Evolutionary conservation across 2,329 filamentous ascomycete species (phyloP).

Genomic region (Paracorniculantispora psalliotae): DNA sequence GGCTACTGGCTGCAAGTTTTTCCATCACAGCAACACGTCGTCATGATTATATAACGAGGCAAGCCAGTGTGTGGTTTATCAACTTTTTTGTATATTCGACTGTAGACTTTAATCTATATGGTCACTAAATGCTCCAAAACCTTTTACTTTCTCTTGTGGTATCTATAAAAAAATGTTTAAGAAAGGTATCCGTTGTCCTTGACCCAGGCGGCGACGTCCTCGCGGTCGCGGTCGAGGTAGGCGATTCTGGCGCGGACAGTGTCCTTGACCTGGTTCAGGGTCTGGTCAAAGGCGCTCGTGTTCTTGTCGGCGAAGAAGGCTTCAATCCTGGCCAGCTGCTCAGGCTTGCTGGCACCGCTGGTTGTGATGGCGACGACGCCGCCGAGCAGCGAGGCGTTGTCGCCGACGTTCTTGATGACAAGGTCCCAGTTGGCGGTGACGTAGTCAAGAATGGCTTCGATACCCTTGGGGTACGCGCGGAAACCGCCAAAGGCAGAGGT

Average conservation of each 20-base stretch:
- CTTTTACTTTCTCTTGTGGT: background rate
- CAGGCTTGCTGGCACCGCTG: slow-evolving; percentile 69
- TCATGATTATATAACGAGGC: background rate
- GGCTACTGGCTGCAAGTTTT: background rate
- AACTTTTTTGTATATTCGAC: background rate
- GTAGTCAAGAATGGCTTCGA: slow-evolving; percentile 77
- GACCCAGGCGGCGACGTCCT: slow-evolving; percentile 63
- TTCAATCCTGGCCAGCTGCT: slow-evolving; percentile 71
- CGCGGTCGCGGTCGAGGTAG: slow-evolving; percentile 71
- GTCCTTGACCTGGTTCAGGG: slow-evolving; percentile 85
- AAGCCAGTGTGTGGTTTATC: background rate
- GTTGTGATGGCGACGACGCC: slow-evolving; percentile 79
- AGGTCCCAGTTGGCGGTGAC: slow-evolving; percentile 85
- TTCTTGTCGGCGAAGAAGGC: slow-evolving; percentile 77
- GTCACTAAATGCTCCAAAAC: background rate
- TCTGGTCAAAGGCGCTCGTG: slow-evolving; percentile 80
- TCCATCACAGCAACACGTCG: background rate
- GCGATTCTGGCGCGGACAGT: slow-evolving; percentile 76
- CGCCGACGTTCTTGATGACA: slow-evolving; percentile 70
- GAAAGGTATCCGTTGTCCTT: slow-evolving; percentile 23
- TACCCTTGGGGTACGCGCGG: slow-evolving; percentile 70
- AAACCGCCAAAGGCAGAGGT: slow-evolving; percentile 83
- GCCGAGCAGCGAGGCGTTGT: slow-evolving; percentile 84
- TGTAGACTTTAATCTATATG: background rate
- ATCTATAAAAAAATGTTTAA: slow-evolving; percentile 15